A percentile compares a stretch with the other conserved stretches of the same genome.
phyloP scores from a whole-genome alignment of 345 rosid species.

The Brassica juncea region DNA sequence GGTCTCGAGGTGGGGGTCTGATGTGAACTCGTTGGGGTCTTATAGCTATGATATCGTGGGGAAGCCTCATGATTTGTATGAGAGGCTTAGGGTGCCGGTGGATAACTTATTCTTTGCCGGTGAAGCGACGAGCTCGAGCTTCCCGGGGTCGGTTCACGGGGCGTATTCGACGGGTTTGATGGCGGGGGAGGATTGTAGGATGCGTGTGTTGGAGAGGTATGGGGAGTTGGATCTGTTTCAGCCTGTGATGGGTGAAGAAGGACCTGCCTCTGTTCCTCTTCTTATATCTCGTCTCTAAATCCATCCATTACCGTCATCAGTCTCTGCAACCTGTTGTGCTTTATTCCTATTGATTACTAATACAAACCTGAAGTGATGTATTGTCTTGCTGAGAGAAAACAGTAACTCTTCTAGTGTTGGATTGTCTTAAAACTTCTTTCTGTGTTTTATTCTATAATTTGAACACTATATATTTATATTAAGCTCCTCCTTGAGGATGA shows the following conservation, averaged over 20 bases:
- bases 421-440: background rate
- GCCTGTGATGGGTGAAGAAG: background rate
- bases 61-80: background rate
- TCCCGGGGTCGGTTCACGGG: background rate
- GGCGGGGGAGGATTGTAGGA: background rate
- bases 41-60: background rate
- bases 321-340: background rate
- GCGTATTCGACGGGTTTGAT: background rate
- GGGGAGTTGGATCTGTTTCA: background rate
- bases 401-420: background rate
- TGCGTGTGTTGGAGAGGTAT: background rate
- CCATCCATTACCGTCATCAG: background rate
- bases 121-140: background rate
- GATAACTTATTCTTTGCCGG: background rate
- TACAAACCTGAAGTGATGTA: background rate
- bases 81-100: background rate
- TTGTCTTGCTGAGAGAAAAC: background rate
- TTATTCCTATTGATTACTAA: background rate
- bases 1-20: background rate
- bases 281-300: background rate
- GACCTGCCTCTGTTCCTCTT: background rate
- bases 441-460: conserved; percentile 9
- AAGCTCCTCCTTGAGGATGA: background rate
- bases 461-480: background rate
- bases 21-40: background rate